Conservation (phyloP, 495 filamentous ascomycete genomes). For the Lepidopterella palustris region DNA sequence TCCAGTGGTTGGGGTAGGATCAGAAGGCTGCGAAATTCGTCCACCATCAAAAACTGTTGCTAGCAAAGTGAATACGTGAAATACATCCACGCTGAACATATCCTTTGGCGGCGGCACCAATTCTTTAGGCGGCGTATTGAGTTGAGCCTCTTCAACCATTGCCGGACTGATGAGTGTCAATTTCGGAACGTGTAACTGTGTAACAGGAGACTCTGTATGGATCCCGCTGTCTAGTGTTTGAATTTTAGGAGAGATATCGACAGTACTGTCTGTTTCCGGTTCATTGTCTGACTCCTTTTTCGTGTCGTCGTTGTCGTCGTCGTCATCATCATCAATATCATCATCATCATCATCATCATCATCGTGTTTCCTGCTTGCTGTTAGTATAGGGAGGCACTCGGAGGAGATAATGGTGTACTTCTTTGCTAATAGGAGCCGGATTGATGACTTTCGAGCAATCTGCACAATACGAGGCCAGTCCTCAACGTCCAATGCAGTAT, state of each 20-base stretch:
- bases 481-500: not conserved
- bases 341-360: not conserved
- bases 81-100: not conserved
- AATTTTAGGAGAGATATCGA: not conserved
- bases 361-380: not conserved
- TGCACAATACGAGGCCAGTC: constrained; percentile 3
- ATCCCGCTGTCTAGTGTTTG: not conserved
- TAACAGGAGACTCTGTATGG: not conserved
- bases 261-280: not conserved
- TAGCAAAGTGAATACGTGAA: constrained; percentile 10
- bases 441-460: constrained; percentile 2
- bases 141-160: not conserved
- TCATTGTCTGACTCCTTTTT: not conserved
- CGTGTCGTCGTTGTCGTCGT: not conserved
- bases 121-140: not conserved
- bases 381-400: not conserved
- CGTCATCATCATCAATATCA: not conserved
- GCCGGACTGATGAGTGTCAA: not conserved
- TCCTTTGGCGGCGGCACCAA: not conserved
- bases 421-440: constrained; percentile 1
- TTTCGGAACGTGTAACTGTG: not conserved
- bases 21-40: not conserved
- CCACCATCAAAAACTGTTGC: not conserved
- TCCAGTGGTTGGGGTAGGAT: not conserved
- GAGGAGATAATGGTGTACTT: not conserved